Percentiles rank a stretch among this genome's conserved stretches.
Evolutionary conservation across 371 early-diverging fungal species (phyloP).

Genomic region (Umbelopsis sp.): DNA sequence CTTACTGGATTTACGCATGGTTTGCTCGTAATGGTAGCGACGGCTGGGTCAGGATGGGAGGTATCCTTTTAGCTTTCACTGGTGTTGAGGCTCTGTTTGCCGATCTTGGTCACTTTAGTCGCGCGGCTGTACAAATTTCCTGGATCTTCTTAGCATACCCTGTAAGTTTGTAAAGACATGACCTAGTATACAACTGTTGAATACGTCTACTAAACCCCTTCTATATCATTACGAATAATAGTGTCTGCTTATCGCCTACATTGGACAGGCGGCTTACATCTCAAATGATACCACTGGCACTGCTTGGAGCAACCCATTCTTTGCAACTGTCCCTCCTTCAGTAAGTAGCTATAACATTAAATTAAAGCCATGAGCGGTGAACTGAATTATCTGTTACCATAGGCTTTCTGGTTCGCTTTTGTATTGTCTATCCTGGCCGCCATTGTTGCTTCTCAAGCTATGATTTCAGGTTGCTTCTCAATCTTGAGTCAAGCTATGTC

Average conservation of each 20-base stretch:
- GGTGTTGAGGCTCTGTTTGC: slow-evolving; percentile 60
- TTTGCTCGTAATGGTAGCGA: slow-evolving; percentile 28
- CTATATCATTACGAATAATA: background rate
- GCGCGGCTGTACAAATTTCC: slow-evolving; percentile 40
- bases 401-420: slow-evolving; percentile 37
- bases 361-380: background rate
- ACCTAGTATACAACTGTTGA: background rate
- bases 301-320: slow-evolving; percentile 28
- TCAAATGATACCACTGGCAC: slow-evolving; percentile 28
- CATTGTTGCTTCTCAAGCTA: slow-evolving; percentile 64
- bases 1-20: slow-evolving; percentile 35
- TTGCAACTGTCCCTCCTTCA: slow-evolving; percentile 24
- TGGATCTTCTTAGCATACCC: slow-evolving; percentile 38
- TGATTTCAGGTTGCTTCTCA: slow-evolving; percentile 59
- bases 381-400: background rate
- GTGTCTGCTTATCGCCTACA: slow-evolving; percentile 35
- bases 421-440: slow-evolving; percentile 55
- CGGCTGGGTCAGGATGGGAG: slow-evolving; percentile 41
- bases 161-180: background rate
- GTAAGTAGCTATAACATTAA: background rate
- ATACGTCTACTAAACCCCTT: too few relatives aligned
- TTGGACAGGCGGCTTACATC: slow-evolving; percentile 54
- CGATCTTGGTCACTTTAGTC: slow-evolving; percentile 59
- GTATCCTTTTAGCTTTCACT: slow-evolving; percentile 45
- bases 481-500: slow-evolving; percentile 62